These are phyloP conservation scores for Inosperma sp. DNA, from an alignment of 768 basidiomycete species.

Conservation along the genomic window DNA sequence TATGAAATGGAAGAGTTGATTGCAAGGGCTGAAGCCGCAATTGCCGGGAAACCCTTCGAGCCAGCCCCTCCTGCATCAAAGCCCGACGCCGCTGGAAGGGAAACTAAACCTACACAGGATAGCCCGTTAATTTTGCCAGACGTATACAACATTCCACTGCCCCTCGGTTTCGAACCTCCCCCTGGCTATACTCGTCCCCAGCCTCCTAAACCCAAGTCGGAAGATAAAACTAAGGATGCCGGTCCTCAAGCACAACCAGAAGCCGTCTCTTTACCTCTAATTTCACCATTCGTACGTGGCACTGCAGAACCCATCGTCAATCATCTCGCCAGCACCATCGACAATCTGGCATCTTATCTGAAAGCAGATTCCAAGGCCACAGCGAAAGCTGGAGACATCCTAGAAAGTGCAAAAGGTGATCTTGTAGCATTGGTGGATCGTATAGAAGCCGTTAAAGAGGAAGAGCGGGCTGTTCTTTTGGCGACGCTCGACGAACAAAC, in stretches of 20 bases:
- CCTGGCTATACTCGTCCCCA: slow-evolving; percentile 74
- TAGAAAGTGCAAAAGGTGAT: slow-evolving; percentile 78
- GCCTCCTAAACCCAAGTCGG: slow-evolving; percentile 38
- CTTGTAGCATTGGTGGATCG: slow-evolving; percentile 71
- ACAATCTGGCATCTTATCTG: slow-evolving; percentile 82
- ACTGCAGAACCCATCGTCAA: slow-evolving; percentile 87
- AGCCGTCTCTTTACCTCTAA: slow-evolving; percentile 56
- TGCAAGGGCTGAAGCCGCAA: slow-evolving; percentile 65
- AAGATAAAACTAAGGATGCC: slow-evolving; percentile 10
- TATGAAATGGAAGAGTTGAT: slow-evolving; percentile 68
- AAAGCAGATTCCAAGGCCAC: slow-evolving; percentile 66
- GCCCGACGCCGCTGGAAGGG: too few relatives aligned
- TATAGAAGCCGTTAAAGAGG: slow-evolving; percentile 74
- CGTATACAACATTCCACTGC: slow-evolving; percentile 69
- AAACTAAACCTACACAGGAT: too few relatives aligned
- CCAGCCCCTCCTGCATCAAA: slow-evolving; percentile 24
- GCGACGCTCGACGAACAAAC: slow-evolving; percentile 75
- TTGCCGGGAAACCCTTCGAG: slow-evolving; percentile 42
- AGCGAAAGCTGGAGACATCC: slow-evolving; percentile 63
- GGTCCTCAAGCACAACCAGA: slow-evolving; percentile 23
- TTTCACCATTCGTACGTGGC: slow-evolving; percentile 76
- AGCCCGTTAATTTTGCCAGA: too few relatives aligned
- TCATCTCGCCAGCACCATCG: slow-evolving; percentile 90
- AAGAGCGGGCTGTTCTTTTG: slow-evolving; percentile 66
- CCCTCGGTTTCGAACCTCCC: slow-evolving; percentile 92